phyloP scores from a whole-genome alignment of 441 rosid species.

The Corymbia calophylla region DNA sequence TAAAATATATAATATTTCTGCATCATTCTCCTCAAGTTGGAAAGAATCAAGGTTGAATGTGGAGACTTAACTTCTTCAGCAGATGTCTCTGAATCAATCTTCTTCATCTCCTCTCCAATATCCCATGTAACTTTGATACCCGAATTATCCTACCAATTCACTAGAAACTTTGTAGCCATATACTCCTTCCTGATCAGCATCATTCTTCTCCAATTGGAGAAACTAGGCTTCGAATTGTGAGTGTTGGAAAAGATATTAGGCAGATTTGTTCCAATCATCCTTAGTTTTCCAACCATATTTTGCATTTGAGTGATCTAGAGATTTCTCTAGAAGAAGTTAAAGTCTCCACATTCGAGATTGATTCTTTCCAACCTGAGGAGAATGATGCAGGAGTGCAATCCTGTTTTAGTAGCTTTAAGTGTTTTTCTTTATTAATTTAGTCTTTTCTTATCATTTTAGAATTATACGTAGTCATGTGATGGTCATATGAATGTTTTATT shows the following conservation, averaged over 20 bases:
- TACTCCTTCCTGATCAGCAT: neutral
- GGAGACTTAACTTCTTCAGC: neutral
- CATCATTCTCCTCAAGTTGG: neutral
- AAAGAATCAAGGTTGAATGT: neutral
- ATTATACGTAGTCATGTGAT: neutral
- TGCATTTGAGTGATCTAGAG: neutral
- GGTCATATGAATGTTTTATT: neutral
- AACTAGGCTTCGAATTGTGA: neutral
- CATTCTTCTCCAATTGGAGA: neutral
- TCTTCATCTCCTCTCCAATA: neutral
- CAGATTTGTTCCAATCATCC: neutral
- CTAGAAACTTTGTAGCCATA: neutral
- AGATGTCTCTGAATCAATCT: neutral
- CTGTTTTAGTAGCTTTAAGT: neutral
- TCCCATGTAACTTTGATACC: neutral
- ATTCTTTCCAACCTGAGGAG: neutral
- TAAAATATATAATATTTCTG: neutral
- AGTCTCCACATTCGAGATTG: neutral
- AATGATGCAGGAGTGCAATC: neutral
- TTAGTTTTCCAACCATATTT: neutral
- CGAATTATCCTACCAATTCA: neutral
- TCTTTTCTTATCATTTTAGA: neutral
- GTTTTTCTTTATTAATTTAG: neutral
- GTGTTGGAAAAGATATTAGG: neutral
- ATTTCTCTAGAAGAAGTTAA: neutral